These are phyloP conservation scores for Fraxinus dipetala DNA, from an alignment of 305 asterid species.

Conservation along the genomic window DNA sequence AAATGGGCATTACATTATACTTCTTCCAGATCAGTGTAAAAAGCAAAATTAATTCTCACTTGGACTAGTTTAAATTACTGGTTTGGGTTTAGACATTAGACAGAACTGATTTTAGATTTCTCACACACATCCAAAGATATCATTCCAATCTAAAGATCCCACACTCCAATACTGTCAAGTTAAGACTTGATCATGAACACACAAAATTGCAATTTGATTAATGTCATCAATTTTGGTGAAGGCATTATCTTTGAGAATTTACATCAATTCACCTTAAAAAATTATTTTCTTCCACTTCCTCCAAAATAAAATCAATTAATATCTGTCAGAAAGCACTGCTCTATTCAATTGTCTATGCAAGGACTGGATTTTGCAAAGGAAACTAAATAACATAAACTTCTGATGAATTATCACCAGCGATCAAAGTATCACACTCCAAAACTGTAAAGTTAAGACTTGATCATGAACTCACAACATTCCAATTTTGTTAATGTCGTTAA, in stretches of 20 bases:
- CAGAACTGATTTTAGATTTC: background rate
- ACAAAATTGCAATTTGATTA: background rate
- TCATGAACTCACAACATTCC: background rate
- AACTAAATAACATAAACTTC: background rate
- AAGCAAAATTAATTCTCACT: background rate
- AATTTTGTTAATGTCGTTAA: background rate
- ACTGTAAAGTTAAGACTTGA: conserved; percentile 4
- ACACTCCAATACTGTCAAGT: background rate
- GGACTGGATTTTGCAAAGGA: background rate
- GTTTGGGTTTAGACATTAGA: background rate
- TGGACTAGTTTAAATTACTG: background rate
- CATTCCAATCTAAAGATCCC: background rate
- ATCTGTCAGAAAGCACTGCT: background rate
- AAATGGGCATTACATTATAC: background rate
- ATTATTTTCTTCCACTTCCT: background rate
- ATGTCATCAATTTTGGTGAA: background rate
- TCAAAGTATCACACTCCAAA: background rate
- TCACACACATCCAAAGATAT: background rate
- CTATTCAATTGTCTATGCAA: background rate
- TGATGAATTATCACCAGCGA: background rate
- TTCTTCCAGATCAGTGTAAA: background rate
- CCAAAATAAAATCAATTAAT: background rate
- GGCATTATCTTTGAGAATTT: background rate
- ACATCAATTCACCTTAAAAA: background rate
- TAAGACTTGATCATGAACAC: background rate